Percentiles rank a stretch among this genome's conserved stretches.
Evolutionary conservation across 257 asterid genomes (phyloP).

Genomic region (Vinca minor): DNA sequence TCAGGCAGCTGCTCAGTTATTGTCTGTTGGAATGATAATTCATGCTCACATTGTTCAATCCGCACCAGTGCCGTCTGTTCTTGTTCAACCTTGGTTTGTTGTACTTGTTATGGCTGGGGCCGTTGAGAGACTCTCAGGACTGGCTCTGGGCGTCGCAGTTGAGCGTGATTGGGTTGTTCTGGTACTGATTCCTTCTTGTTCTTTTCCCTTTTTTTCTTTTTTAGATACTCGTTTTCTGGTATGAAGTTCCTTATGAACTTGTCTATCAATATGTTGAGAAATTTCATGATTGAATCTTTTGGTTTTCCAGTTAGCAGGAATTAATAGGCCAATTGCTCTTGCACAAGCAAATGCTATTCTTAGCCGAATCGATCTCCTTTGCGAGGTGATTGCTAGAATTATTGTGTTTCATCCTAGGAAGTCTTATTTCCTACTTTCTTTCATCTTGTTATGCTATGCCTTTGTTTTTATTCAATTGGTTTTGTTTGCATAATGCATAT

Average conservation of each 20-base stretch:
- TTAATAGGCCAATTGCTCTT: constrained; percentile 83
- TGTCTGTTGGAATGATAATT: constrained; percentile 80
- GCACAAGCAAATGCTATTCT: constrained; percentile 90
- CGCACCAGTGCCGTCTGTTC: constrained; percentile 41
- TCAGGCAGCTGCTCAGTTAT: constrained; percentile 88
- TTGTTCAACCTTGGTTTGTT: constrained; percentile 80
- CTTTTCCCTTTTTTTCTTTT: constrained; percentile 5
- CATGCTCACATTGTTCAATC: constrained; percentile 53
- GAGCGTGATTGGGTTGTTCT: constrained; percentile 98
- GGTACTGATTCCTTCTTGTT: constrained; percentile 42
- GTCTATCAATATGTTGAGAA: neutral
- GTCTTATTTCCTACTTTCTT: neutral
- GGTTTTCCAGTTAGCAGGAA: constrained; percentile 74
- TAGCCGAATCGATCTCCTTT: constrained; percentile 78
- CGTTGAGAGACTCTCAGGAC: constrained; percentile 80
- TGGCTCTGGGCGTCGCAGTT: constrained; percentile 86
- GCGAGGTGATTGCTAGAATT: constrained; percentile 52
- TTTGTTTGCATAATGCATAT: neutral
- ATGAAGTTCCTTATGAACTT: constrained; percentile 6
- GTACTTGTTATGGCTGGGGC: constrained; percentile 74
- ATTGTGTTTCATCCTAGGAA: constrained; percentile 14
- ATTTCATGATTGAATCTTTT: constrained; percentile 12
- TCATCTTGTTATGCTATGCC: neutral
- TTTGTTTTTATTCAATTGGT: neutral
- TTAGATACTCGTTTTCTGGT: constrained; percentile 2